Conservation (phyloP, 768 basidiomycete species). For the Hydnum rufescens region DNA sequence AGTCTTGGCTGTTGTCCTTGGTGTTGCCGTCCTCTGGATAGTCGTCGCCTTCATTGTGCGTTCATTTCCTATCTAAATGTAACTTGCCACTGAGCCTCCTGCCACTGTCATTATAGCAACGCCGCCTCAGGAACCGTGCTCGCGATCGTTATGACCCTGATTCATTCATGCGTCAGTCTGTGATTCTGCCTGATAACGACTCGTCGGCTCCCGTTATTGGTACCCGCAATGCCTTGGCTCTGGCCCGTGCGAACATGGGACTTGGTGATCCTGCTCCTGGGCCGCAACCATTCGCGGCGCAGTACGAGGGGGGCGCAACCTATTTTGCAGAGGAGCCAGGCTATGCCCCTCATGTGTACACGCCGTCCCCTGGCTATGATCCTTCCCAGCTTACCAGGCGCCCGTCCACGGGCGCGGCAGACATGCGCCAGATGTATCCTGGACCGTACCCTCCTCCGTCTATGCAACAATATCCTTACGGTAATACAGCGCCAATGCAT, state of each 20-base stretch:
- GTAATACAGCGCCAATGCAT: neutral
- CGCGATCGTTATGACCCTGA: neutral
- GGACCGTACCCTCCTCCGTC: too few species aligned
- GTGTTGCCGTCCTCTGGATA: neutral
- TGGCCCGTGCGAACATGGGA: constrained; percentile 7
- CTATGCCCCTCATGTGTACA: too few species aligned
- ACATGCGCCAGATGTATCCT: too few species aligned
- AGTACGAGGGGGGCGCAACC: too few species aligned
- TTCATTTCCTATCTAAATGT: neutral
- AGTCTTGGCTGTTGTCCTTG: neutral
- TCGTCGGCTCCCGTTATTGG: neutral
- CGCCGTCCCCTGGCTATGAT: neutral
- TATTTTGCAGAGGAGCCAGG: too few species aligned
- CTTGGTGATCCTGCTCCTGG: neutral
- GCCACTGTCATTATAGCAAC: neutral
- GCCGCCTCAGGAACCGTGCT: neutral
- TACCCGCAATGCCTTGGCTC: constrained; percentile 5
- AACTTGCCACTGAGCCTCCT: neutral
- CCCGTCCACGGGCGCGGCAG: too few species aligned
- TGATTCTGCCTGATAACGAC: neutral
- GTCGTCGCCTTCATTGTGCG: neutral
- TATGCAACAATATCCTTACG: neutral
- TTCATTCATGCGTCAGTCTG: neutral
- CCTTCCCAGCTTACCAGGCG: neutral
- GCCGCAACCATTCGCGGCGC: too few species aligned